Base-by-base conservation (phyloP, 2,329 filamentous ascomycete genomes). In the Colletotrichum tropicale region DNA sequence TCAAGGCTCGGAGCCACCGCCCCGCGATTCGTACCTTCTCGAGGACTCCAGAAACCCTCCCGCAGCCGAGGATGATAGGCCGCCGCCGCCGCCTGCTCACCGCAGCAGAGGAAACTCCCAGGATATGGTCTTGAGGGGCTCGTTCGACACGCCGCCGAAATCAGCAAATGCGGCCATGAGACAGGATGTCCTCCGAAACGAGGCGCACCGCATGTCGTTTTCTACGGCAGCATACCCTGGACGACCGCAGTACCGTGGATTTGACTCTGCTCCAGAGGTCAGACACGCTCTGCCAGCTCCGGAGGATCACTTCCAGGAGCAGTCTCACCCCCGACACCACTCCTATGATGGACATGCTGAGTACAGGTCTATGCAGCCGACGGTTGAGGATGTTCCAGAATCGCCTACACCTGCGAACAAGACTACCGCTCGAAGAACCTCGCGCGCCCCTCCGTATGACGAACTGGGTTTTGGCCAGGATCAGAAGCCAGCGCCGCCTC, bases 381-480 rank as follows among this genome's bases (percentile, higher is more conserved):
- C 89, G 8, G 91, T 92, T 8, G 92, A 94, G 80, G 92, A 94
- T 77, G 91, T 89, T 8, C 91, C 92, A 6, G 91, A 92, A 65
- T 89, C 89, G 2, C 85, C 87, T 2, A 80, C 81, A 4, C 78
- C 80, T 5, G 69, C 80, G 2, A 69, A 75, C 12, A 74, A 80
- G n/a, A 80, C 78, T 8, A 78, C 81, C 2, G 79, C 78, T 61
- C 80, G 81, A 55, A 80, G 80, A 21, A 77, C 76, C 8, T 81
- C 80, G 2, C 81, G 80, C 24, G 77, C 72, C 38, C 78, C 80
- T 15, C 79, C 78, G 5, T 78, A 82, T 56, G 78, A 77, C 8
- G 81, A 84, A n/a, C 77, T 80, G 9, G 36, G 58, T 12, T 68
- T 62, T 43, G 34, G 28, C 5, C 61, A 75, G 32, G 73, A 75